Evolutionary conservation across 306 rosid species (phyloP).

Genomic region (Cucurbita moschata): DNA sequence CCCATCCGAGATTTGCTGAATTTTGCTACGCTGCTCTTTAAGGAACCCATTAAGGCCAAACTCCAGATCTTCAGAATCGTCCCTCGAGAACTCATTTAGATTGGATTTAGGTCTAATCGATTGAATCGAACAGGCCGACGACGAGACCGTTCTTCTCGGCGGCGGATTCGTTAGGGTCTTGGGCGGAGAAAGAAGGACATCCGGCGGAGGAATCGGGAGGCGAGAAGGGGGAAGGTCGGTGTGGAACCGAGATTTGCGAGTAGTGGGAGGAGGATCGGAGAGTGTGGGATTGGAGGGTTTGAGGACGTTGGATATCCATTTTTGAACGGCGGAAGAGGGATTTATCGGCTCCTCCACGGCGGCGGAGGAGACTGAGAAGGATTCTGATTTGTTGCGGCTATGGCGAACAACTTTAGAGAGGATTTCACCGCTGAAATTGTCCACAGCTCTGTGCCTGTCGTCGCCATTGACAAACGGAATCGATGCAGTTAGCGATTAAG

Average conservation of each 20-base stretch:
- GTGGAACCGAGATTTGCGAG: slow-evolving; percentile 65
- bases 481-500: not conserved
- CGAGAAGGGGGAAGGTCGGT: slow-evolving; percentile 36
- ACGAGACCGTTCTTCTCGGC: slow-evolving; percentile 36
- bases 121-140: slow-evolving; percentile 50
- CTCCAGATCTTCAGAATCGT: slow-evolving; percentile 12
- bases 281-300: slow-evolving; percentile 19
- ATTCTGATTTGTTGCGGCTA: slow-evolving; percentile 46
- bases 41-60: slow-evolving; percentile 45
- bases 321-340: slow-evolving; percentile 40
- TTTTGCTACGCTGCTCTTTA: slow-evolving; percentile 29
- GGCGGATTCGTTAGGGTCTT: slow-evolving; percentile 43
- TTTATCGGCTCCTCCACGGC: slow-evolving; percentile 15
- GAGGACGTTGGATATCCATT: slow-evolving; percentile 49
- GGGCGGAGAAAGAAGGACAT: slow-evolving; percentile 56
- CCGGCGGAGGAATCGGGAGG: slow-evolving; percentile 14
- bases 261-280: slow-evolving; percentile 24
- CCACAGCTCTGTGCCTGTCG: slow-evolving; percentile 29
- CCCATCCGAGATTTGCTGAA: slow-evolving; percentile 20
- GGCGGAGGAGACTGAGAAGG: slow-evolving; percentile 1
- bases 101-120: slow-evolving; percentile 12
- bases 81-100: slow-evolving; percentile 5
- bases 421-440: slow-evolving; percentile 60
- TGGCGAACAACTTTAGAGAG: slow-evolving; percentile 45
- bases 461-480: not conserved